A percentile compares a stretch with the other conserved stretches of the same genome.
Evolutionary conservation across 306 rosid species (phyloP).

Genomic region (Quercus variabilis): DNA sequence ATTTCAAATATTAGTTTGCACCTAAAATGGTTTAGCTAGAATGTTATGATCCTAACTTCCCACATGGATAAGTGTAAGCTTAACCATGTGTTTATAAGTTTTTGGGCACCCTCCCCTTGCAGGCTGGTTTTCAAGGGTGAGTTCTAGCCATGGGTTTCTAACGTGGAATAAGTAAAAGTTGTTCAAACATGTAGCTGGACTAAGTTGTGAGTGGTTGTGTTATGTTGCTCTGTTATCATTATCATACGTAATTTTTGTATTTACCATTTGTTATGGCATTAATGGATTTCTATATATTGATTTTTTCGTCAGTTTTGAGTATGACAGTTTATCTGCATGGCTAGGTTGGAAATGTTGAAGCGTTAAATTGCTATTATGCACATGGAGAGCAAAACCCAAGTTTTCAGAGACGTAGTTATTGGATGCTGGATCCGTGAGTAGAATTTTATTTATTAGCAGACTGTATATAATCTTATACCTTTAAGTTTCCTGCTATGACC

Average conservation of each 20-base stretch:
- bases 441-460: conserved; percentile 16
- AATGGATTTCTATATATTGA: conserved; percentile 11
- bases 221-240: no score
- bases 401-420: conserved; percentile 94
- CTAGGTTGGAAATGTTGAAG: conserved; percentile 89
- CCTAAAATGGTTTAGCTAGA: no score
- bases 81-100: no score
- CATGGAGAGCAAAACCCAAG: conserved; percentile 86
- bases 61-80: no score
- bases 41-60: no score
- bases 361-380: conserved; percentile 91
- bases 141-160: no score
- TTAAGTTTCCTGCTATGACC: conserved; percentile 1
- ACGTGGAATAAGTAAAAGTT: no score
- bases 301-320: conserved; percentile 27
- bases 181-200: no score
- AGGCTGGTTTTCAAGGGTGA: no score
- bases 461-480: conserved; percentile 10
- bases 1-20: no score
- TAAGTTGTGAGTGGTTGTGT: no score
- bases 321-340: conserved; percentile 25
- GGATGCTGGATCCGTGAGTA: conserved; percentile 97
- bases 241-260: not conserved
- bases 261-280: not conserved
- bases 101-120: no score